A percentile compares a stretch with the other conserved stretches of the same genome.
Evolutionary conservation across 176 grass and related monocot species (phyloP).

Genomic region (Bonia amplexicaulis): DNA sequence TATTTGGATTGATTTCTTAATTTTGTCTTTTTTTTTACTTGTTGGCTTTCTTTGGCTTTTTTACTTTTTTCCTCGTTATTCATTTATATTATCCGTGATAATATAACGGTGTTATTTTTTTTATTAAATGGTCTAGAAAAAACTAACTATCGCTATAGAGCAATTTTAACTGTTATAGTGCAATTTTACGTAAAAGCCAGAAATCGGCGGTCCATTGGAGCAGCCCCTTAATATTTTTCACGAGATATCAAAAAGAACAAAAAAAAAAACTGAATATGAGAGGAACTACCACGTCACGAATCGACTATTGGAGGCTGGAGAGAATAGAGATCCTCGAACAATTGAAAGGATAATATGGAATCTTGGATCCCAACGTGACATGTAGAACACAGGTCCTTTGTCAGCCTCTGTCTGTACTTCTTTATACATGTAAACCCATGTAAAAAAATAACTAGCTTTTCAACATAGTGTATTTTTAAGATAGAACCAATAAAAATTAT

Average conservation of each 20-base stretch:
- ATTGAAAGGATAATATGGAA: background rate
- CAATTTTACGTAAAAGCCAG: accelerated
- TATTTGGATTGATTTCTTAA: too few species aligned
- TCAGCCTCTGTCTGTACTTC: background rate
- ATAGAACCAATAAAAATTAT: too few species aligned
- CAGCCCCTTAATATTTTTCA: background rate
- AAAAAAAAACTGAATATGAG: background rate
- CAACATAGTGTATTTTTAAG: too few species aligned
- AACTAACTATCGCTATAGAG: accelerated
- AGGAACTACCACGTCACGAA: background rate
- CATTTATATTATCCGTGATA: too few species aligned
- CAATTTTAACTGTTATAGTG: accelerated
- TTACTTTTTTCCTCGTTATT: too few species aligned
- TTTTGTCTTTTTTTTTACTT: too few species aligned
- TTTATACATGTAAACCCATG: background rate
- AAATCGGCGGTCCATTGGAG: too few species aligned
- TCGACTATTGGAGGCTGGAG: background rate
- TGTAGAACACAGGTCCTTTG: background rate
- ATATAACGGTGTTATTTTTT: too few species aligned
- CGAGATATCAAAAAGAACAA: background rate
- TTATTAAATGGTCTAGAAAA: too few species aligned
- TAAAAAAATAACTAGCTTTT: too few species aligned
- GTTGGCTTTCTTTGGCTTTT: too few species aligned
- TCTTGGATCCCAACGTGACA: background rate
- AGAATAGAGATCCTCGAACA: background rate